Conservation (phyloP, 495 filamentous ascomycete species). For the Talaromyces ruber region DNA sequence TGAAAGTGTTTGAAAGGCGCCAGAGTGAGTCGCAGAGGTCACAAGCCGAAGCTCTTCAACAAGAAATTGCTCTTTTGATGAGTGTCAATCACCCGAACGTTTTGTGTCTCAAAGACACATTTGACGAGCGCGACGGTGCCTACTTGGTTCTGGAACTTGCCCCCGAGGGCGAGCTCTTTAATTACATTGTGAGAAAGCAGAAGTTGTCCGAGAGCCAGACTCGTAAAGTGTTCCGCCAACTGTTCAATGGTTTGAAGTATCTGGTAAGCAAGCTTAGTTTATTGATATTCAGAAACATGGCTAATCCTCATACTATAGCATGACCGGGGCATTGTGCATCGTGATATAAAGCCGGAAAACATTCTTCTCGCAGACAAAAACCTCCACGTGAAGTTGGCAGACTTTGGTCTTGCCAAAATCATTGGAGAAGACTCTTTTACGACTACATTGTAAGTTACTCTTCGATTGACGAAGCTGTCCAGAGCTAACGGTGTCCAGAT, state of each 20-base stretch:
- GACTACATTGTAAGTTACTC: slow-evolving; percentile 64
- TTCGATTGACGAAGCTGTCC: not conserved
- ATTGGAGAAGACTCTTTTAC: slow-evolving; percentile 98
- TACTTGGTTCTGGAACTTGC: slow-evolving; percentile 92
- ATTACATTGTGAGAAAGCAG: slow-evolving; percentile 78
- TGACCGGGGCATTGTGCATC: slow-evolving; percentile 93
- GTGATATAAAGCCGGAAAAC: slow-evolving; percentile 98
- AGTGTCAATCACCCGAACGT: slow-evolving; percentile 93
- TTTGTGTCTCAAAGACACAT: slow-evolving; percentile 89
- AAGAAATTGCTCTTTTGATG: slow-evolving; percentile 95
- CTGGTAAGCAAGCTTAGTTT: slow-evolving; percentile 48
- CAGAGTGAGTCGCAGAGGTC: slow-evolving; percentile 69
- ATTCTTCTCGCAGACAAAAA: slow-evolving; percentile 82
- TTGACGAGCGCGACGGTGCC: slow-evolving; percentile 83
- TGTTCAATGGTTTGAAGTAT: slow-evolving; percentile 92
- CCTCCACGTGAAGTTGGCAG: slow-evolving; percentile 82
- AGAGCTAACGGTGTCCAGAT: slow-evolving; percentile 36
- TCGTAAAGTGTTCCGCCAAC: slow-evolving; percentile 78
- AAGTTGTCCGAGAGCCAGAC: slow-evolving; percentile 80
- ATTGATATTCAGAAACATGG: not conserved
- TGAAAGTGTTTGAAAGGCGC: slow-evolving; percentile 87
- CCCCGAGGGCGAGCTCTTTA: slow-evolving; percentile 89
- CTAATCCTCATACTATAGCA: slow-evolving; percentile 55
- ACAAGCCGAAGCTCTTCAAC: slow-evolving; percentile 76
- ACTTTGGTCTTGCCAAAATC: slow-evolving; percentile 97